Evolutionary conservation across 768 basidiomycete genomes (phyloP), one percentile per base, ranked within the genome.

Genomic region (Phanerochaete sordida): DNA sequence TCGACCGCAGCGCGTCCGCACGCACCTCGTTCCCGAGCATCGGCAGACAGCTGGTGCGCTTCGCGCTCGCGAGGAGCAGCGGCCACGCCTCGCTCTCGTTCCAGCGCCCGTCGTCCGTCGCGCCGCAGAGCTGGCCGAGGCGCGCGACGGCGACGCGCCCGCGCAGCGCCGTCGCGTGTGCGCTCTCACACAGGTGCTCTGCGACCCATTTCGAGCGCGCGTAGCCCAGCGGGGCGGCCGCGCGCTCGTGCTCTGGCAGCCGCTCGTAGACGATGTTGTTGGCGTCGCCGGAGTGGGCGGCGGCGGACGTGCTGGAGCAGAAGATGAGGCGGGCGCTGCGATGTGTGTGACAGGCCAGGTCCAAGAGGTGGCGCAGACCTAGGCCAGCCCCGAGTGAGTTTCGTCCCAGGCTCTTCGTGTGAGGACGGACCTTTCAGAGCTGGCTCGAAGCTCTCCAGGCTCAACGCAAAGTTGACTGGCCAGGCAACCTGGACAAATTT

Each of bases 41-140:
- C 15, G 60, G 60, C 3, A 61, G 39, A 24, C 60, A 61, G 11
- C 55, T 43, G 13, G 54, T 56, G n/a, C 57, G 51, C 31, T 43
- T 45, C 21, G 28, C 45, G 24, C 46, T 61, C 16, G 60, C 60
- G n/a, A 61, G 49, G 26, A 61, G 39, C 19, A 61, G 48, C 9
- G 60, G 60, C 60, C 60, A 61, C 2, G 33, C 55, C 30, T 61
- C 60, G 45, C 37, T 56, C 44, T 61, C 54, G 37, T 61, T 61
- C 60, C 60, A 61, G 3, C 56, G 31, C 4, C 60, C 60, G 30
- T 57, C 55, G 11, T 35, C 33, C 6, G 60, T 61, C 26, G 56
- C 60, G n/a, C 60, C 60, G 37, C 60, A 61, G 13, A 61, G 54
- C 37, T 61, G 60, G 1, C 60, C 60, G 13, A 61, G 21, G 35